phyloP scores from a whole-genome alignment of 1,284 basidiomycete species.

The Sporisorium exsertum region DNA sequence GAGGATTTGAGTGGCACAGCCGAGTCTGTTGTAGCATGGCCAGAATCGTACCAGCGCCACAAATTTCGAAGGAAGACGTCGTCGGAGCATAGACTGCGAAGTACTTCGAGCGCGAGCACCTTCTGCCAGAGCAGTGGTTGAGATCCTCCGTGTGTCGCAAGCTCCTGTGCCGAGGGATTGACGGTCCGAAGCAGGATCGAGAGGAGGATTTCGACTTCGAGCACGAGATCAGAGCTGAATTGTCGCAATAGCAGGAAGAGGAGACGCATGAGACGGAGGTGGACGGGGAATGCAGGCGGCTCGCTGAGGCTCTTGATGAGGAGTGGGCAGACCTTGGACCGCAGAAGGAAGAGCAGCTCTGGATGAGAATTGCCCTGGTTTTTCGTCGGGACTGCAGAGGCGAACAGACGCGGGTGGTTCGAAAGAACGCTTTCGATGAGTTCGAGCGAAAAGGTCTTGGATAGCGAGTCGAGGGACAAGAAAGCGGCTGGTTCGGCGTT shows the following conservation, averaged over 20 bases:
- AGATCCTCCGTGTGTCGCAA: constrained; percentile 36
- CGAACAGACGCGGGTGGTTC: constrained; percentile 88
- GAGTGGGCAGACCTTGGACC: constrained; percentile 88
- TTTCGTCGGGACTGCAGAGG: not conserved
- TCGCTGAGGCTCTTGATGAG: constrained; percentile 81
- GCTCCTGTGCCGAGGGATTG: constrained; percentile 32
- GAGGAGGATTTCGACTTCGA: constrained; percentile 68
- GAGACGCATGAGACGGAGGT: constrained; percentile 88
- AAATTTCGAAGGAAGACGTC: constrained; percentile 59
- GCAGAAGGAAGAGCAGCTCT: constrained; percentile 85
- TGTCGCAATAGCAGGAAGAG: constrained; percentile 93
- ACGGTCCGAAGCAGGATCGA: constrained; percentile 60
- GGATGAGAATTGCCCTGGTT: constrained; percentile 72
- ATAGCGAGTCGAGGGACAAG: constrained; percentile 83
- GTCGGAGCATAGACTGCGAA: constrained; percentile 62
- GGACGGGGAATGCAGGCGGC: constrained; percentile 84
- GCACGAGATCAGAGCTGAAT: constrained; percentile 78
- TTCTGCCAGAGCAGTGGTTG: constrained; percentile 59
- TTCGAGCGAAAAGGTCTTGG: constrained; percentile 93
- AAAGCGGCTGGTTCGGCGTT: constrained; percentile 79
- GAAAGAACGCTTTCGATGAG: constrained; percentile 95
- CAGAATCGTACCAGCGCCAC: constrained; percentile 62
- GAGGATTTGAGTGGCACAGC: constrained; percentile 18
- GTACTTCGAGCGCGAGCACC: constrained; percentile 64
- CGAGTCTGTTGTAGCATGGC: not conserved